Conservation (phyloP, 495 filamentous ascomycete species). For the Neurospora hispaniola region DNA sequence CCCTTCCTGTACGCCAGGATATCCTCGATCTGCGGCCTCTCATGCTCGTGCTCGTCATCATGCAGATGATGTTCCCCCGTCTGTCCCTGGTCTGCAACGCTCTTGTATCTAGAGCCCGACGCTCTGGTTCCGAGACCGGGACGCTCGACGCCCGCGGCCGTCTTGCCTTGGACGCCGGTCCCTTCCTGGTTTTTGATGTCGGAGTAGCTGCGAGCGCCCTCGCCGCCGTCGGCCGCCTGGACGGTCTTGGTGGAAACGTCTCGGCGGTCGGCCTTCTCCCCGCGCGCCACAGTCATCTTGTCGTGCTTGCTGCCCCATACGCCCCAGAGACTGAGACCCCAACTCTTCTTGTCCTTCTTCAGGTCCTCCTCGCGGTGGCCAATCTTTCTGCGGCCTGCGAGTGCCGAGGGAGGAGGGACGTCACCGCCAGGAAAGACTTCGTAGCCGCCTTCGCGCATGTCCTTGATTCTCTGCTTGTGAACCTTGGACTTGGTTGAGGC, state of each 20-base stretch:
- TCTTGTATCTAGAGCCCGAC: constrained; percentile 22
- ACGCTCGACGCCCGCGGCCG: not conserved
- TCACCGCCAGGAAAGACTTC: constrained; percentile 59
- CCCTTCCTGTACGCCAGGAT: constrained; percentile 19
- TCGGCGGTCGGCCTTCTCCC: constrained; percentile 14
- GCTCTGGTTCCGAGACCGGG: not conserved
- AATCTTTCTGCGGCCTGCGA: constrained; percentile 56
- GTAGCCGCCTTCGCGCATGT: constrained; percentile 53
- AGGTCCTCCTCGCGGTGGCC: constrained; percentile 33
- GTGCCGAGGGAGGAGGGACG: constrained; percentile 68
- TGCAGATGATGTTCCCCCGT: constrained; percentile 7
- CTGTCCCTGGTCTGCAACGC: constrained; percentile 34
- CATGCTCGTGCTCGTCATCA: constrained; percentile 16
- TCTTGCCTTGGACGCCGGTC: not conserved
- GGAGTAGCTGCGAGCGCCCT: constrained; percentile 27
- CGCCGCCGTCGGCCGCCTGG: constrained; percentile 21
- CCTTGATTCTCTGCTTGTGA: constrained; percentile 57
- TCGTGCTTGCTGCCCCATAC: constrained; percentile 83
- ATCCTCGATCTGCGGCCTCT: constrained; percentile 17
- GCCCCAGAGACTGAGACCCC: constrained; percentile 74
- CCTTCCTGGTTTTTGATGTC: constrained; percentile 24
- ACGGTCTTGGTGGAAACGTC: not conserved
- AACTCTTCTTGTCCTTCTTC: constrained; percentile 49
- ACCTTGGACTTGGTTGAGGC: constrained; percentile 53
- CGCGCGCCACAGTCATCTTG: constrained; percentile 48